Conservation (phyloP, 192 early-diverging fungal genomes). For the Dissophora globulifera region DNA sequence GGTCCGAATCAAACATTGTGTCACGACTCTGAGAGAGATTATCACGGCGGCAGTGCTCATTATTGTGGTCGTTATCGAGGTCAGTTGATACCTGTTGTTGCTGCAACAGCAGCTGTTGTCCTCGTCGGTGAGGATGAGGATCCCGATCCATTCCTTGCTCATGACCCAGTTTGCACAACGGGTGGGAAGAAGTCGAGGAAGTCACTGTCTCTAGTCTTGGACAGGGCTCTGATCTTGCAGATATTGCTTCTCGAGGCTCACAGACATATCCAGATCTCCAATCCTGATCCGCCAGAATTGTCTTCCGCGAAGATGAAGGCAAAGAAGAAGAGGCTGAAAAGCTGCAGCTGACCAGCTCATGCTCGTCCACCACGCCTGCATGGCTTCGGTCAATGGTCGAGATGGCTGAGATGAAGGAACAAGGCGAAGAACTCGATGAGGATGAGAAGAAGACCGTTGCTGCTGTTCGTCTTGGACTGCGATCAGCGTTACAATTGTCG, state of each 20-base stretch:
- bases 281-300: neutral
- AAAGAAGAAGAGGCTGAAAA: neutral
- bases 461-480: conserved; percentile 1
- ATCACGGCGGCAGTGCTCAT: neutral
- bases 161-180: neutral
- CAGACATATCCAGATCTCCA: neutral
- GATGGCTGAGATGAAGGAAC: conserved; percentile 33
- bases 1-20: conserved; percentile 1
- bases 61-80: neutral
- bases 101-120: neutral
- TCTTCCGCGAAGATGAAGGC: neutral
- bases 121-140: conserved; percentile 3
- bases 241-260: neutral
- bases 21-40: conserved; percentile 3
- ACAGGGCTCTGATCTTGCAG: conserved; percentile 1
- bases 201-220: neutral
- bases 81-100: neutral
- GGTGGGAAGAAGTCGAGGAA: neutral
- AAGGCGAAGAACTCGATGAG: conserved; percentile 31
- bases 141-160: conserved; percentile 7
- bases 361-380: conserved; percentile 1
- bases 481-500: neutral
- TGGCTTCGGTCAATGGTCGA: conserved; percentile 18
- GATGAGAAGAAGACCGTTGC: conserved; percentile 16
- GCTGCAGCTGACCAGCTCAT: conserved; percentile 30